Conservation (phyloP, 1,139 yeast genomes). For the Nematodospora anomalae region DNA sequence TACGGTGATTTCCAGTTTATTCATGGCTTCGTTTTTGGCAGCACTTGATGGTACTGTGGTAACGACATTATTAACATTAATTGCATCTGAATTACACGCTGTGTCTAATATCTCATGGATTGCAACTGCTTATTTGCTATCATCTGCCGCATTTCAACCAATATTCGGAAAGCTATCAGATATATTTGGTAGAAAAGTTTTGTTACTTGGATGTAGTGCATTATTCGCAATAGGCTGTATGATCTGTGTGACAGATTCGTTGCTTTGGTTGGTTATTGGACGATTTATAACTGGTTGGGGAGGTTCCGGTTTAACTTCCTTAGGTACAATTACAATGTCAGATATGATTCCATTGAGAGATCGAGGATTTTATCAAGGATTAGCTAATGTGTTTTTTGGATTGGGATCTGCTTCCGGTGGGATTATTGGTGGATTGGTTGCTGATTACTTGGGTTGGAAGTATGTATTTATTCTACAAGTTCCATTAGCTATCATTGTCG, state of each 20-base stretch:
- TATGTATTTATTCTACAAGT: slow-evolving; percentile 53
- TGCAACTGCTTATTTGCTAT: slow-evolving; percentile 44
- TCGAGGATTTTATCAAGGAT: slow-evolving; percentile 54
- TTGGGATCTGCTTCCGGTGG: slow-evolving; percentile 60
- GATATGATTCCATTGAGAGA: slow-evolving; percentile 54
- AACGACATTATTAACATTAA: slow-evolving; percentile 41
- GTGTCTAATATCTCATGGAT: slow-evolving; percentile 47
- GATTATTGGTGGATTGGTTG: slow-evolving; percentile 62
- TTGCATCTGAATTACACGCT: slow-evolving; percentile 45
- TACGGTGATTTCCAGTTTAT: slow-evolving; percentile 35
- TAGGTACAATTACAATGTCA: slow-evolving; percentile 53
- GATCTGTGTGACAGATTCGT: slow-evolving; percentile 41
- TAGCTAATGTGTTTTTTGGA: slow-evolving; percentile 50
- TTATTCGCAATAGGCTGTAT: slow-evolving; percentile 43
- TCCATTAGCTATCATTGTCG: slow-evolving; percentile 62
- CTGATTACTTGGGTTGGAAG: slow-evolving; percentile 81
- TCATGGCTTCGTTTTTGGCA: slow-evolving; percentile 42
- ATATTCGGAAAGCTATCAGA: slow-evolving; percentile 84
- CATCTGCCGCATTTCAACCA: slow-evolving; percentile 58
- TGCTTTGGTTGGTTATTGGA: slow-evolving; percentile 55
- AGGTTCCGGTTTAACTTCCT: slow-evolving; percentile 54
- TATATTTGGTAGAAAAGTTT: slow-evolving; percentile 71
- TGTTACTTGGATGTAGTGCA: slow-evolving; percentile 34
- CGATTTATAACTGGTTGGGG: slow-evolving; percentile 57
- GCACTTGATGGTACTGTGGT: slow-evolving; percentile 49